Evolutionary conservation across 108 stramenopile species (phyloP), one percentile per base, ranked within the genome.

Genomic region (Cyclotella choctawhatcheeana): DNA sequence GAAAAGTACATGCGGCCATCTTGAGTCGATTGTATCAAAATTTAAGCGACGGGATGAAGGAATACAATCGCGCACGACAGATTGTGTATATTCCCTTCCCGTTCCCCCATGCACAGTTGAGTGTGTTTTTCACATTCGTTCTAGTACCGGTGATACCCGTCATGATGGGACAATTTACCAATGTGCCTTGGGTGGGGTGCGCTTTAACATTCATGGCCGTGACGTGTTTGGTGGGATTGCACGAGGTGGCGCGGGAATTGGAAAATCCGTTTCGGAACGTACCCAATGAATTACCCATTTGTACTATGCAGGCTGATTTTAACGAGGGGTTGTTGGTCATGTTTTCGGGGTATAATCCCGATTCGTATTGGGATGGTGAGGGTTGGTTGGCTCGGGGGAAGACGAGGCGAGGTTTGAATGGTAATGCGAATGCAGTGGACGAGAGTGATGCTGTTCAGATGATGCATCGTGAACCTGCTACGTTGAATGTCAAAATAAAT

Each of bases 181-280:
- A 70, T 20, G 62, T 80, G n/a, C 30, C 63, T 0, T 80, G 73
- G 70, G 21, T 83, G 1, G 89, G 80, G 0, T 40, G 45, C 27
- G 3, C 81, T 0, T 53, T 93, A 21, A 85, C 83, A 13, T 93
- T 40, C 37, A 40, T 10, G 12, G 37, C 85, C 0, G 92, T 40
- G 12, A 77, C 82, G 13, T 88, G 88, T 64, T 51, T 93, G 20
- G 35, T 56, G 3, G 92, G 88, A 4, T 78, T 93, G 59, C 85
- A 93, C 62, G 92, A 90, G 63, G 89, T 93, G 30, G 89, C 89
- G 1, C 60, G 89, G 16, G 92, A 90, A 63, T 79, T 93, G 62
- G 89, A 90, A 64, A 93, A 87, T 76, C 92, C 92, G 5, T 93
- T 88, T 77, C 63, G 88, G 12, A 90, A 88, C 73, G 85, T 87